Percentiles rank a stretch among this genome's conserved stretches.
Evolutionary conservation across 73 alveolate species (phyloP).

Genomic region (Paramecium pentaurelia): DNA sequence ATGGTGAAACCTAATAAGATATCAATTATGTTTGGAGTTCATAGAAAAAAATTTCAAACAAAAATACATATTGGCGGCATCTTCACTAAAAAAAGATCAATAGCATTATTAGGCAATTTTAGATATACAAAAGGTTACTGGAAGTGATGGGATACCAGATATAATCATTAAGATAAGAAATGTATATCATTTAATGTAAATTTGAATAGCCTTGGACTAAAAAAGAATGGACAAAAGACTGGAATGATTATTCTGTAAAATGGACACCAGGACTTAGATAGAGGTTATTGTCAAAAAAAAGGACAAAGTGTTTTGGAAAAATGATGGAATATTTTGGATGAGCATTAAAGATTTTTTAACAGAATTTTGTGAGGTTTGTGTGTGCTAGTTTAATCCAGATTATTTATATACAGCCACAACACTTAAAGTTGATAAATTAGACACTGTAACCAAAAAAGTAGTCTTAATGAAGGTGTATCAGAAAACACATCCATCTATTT

Average conservation of each 20-base stretch:
- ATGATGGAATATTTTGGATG: slow-evolving; percentile 91
- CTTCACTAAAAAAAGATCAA: slow-evolving; percentile 77
- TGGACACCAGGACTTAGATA: slow-evolving; percentile 88
- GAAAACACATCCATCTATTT: slow-evolving; percentile 64
- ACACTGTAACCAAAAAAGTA: slow-evolving; percentile 59
- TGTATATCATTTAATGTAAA: background rate
- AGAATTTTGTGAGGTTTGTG: slow-evolving; percentile 86
- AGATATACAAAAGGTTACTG: slow-evolving; percentile 58
- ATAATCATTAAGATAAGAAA: slow-evolving; percentile 51
- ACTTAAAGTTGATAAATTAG: slow-evolving; percentile 59
- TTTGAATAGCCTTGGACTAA: slow-evolving; percentile 57
- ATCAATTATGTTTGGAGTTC: slow-evolving; percentile 61
- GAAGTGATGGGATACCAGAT: slow-evolving; percentile 44
- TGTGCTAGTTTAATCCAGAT: slow-evolving; percentile 80
- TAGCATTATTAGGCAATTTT: slow-evolving; percentile 81
- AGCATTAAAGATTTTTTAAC: slow-evolving; percentile 77
- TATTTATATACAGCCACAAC: slow-evolving; percentile 68
- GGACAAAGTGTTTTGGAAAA: slow-evolving; percentile 65
- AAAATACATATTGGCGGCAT: slow-evolving; percentile 73
- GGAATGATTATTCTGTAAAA: slow-evolving; percentile 82
- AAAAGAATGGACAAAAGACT: slow-evolving; percentile 72
- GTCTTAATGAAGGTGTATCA: slow-evolving; percentile 56
- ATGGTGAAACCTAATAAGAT: slow-evolving; percentile 53
- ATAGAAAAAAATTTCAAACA: slow-evolving; percentile 21
- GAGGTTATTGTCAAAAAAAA: slow-evolving; percentile 17